These are phyloP conservation scores for Apostasia ramifera DNA, from an alignment of 106 monocot genomes.

Conservation along the genomic window DNA sequence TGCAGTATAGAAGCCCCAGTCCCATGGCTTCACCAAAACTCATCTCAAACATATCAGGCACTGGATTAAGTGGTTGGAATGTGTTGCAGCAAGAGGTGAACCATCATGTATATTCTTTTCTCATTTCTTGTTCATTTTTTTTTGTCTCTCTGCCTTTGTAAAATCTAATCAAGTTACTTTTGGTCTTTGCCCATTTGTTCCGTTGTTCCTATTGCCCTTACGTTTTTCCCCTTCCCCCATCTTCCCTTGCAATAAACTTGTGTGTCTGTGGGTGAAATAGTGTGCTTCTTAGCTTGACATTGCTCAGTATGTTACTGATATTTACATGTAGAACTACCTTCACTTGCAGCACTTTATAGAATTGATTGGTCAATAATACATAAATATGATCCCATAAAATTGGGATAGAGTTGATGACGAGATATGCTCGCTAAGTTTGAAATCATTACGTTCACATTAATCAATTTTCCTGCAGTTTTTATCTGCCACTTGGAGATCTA, in stretches of 20 bases:
- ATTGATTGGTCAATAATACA: no score
- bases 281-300: no score
- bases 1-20: conserved; percentile 77
- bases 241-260: background rate
- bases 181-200: background rate
- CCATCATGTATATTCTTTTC: background rate
- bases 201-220: background rate
- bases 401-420: background rate
- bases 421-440: background rate
- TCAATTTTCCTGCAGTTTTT: background rate
- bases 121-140: background rate
- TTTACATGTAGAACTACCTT: no score
- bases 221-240: background rate
- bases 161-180: background rate
- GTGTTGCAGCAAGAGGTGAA: conserved; percentile 72
- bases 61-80: conserved; percentile 54
- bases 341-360: no score
- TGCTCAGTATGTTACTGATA: no score
- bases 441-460: background rate
- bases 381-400: no score
- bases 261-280: no score
- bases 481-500: no score
- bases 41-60: conserved; percentile 26
- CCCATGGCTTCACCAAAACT: conserved; percentile 65
- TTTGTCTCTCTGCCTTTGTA: background rate